Evolutionary conservation across 202 grass and related monocot species (phyloP), one percentile per base, ranked within the genome.

Genomic region (Carex sylvatica): DNA sequence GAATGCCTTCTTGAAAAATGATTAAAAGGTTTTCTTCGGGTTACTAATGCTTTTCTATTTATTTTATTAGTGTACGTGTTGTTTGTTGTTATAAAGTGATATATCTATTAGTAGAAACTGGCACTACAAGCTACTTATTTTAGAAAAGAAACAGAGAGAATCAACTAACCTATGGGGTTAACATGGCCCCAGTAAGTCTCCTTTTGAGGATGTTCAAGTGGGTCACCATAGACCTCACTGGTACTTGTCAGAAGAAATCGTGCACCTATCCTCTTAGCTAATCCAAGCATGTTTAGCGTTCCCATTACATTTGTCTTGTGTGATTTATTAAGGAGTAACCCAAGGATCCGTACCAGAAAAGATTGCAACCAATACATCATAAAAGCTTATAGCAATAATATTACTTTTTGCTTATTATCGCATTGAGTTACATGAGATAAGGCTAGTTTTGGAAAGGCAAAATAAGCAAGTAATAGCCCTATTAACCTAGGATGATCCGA

Each of bases 231-330:
- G 52, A 95, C 96, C 81, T 99, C 93, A 24, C 96, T 93, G 65
- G 91, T 93, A 88, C 96, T 99, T n/a, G 96, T 99, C 72, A 96
- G 66, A 84, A 99, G 88, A 72, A 99, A 99, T 62, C 91, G 52
- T 56, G 91, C 96, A 11, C 93, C 91, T 1, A 99, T 90, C 74
- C 96, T 99, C 86, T 99, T 99, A 10, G 93, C 96, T 85, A 99
- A 78, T 33, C 96, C 96, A 64, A 99, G 79, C 96, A 99, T 99
- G 82, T 99, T 99, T 82, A 99, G 86, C 2, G 91, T 99, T 75
- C 96, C 93, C 96, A 99, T 93, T 55, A 99, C 96, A 89, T 99
- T 99, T 84, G 96, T 99, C 86, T 99, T 99, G 93, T 99, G 75
- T 30, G 38, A 76, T 24, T 22, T 72, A 53, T 95, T 89, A 98